Conservation (phyloP, 139 green algal species). For the Chlorella sp. region DNA sequence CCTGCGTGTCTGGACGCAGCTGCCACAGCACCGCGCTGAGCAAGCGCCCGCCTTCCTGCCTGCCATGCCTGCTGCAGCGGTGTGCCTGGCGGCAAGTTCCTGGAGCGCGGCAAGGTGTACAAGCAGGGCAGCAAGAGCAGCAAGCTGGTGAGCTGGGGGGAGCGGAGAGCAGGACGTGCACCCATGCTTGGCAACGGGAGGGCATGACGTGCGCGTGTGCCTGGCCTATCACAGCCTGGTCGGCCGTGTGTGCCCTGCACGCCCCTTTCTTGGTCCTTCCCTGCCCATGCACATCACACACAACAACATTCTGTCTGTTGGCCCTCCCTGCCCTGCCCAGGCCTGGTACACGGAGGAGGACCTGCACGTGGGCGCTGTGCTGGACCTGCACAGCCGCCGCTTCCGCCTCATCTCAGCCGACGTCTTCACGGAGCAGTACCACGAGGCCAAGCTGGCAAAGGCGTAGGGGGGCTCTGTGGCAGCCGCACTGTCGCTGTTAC, state of each 20-base stretch:
- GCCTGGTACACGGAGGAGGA: slow-evolving; percentile 76
- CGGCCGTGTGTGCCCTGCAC: background rate
- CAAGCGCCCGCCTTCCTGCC: background rate
- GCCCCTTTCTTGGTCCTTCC: background rate
- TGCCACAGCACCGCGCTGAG: no score
- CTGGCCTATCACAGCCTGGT: background rate
- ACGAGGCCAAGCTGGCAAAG: background rate
- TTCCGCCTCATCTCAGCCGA: slow-evolving; percentile 90
- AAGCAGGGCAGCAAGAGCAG: slow-evolving; percentile 8
- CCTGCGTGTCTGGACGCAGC: no score
- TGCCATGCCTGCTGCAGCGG: slow-evolving; percentile 44
- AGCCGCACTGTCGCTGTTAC: no score
- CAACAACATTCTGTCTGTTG: background rate
- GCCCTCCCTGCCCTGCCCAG: slow-evolving; percentile 28
- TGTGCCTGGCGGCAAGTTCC: slow-evolving; percentile 91
- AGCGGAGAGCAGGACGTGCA: slow-evolving; percentile 6
- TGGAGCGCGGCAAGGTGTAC: slow-evolving; percentile 76
- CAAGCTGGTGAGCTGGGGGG: slow-evolving; percentile 20
- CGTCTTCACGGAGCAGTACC: slow-evolving; percentile 73
- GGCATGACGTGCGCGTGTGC: no score
- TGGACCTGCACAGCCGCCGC: slow-evolving; percentile 77
- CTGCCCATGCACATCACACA: no score
- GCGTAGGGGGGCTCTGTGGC: no score
- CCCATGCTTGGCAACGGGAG: no score
- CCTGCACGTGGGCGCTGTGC: slow-evolving; percentile 76